Base-by-base conservation (phyloP, 441 rosid genomes). In the Arabidopsis lyrata region DNA sequence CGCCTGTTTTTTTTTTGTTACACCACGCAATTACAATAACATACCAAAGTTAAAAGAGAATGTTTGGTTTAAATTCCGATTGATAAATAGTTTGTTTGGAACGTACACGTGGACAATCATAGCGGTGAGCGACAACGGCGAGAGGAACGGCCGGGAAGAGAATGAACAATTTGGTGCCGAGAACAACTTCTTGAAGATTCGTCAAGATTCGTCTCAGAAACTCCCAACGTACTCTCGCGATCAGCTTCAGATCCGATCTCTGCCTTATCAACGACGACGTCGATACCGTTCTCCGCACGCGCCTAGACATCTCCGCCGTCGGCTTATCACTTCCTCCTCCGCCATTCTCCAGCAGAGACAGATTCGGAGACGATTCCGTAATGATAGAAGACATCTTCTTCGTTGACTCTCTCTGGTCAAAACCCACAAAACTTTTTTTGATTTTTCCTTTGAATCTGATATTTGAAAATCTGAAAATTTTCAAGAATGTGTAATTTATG, bases 131-230 rank as follows among this genome's bases (percentile, higher is more conserved):
- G 22, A 79, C 36, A 41, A 92, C 73, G 22, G 99, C 94, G 0
- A 92, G 77, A 2, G 95, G 91, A 50, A 92, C 79, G 18, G 97
- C 93, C 0, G 90, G 92, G 55, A 92, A 88, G 62, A 95, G 88
- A 68, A 92, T 61, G 5, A 88, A 81, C 24, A 95, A 85, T 68
- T 90, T 95, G 1, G 97, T 95, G 24, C 97, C 96, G 13, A 92
- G 70, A 73, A 95, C 49, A 69, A 94, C 95, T 81, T 90, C 93
- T 56, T 89, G 99, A 50, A 94, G 78, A 81, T 94, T 92, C 36
- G 87, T 34, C 12, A 94, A 70, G 1, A 86, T 55, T 32, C 2
- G 15, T 39, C 92, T 75, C 34, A 92, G 78, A 66, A 74, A 29
- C 0, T 80, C 81, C 36, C 77, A 88, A 0, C 75, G 92, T 13